Percentiles rank a stretch among this genome's conserved stretches.
These are phyloP conservation scores for Galeopsis tetrahit DNA, from an alignment of 257 asterid species.

Conservation along the genomic window DNA sequence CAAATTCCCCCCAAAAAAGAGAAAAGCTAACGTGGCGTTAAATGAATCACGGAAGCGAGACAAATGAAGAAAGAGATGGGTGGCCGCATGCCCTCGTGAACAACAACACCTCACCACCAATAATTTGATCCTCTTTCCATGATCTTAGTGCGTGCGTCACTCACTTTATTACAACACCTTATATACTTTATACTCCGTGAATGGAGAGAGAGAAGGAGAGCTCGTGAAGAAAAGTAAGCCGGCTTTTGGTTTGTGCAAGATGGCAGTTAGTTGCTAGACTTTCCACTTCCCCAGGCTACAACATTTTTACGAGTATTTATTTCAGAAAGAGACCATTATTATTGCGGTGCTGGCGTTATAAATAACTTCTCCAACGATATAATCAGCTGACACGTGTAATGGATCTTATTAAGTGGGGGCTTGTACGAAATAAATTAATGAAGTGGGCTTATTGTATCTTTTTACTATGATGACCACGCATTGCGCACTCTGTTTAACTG, in stretches of 20 bases:
- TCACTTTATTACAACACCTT: conserved; percentile 38
- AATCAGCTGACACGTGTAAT: conserved; percentile 20
- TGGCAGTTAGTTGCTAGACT: conserved; percentile 39
- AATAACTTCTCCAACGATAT: not conserved
- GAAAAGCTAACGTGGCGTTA: conserved; percentile 46
- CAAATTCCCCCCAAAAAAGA: conserved; percentile 7
- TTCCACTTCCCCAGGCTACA: conserved; percentile 32
- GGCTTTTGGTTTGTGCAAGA: conserved; percentile 43
- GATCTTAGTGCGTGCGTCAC: conserved; percentile 32
- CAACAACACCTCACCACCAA: conserved; percentile 47
- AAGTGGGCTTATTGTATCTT: not conserved
- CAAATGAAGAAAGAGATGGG: conserved; percentile 34
- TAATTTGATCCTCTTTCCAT: conserved; percentile 30
- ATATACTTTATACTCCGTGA: conserved; percentile 34
- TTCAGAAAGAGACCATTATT: conserved; percentile 26
- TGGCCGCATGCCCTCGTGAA: conserved; percentile 59
- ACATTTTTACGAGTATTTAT: too few relatives aligned
- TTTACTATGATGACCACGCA: not conserved
- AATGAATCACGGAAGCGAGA: conserved; percentile 40
- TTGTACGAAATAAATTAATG: too few relatives aligned
- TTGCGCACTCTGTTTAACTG: too few relatives aligned
- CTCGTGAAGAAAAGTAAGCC: conserved; percentile 56
- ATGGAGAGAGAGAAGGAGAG: conserved; percentile 27
- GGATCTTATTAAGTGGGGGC: not conserved
- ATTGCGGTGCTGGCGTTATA: conserved; percentile 33